Percentiles rank a stretch among this genome's conserved stretches.
Conservation (phyloP, 164 flowering plant genomes). For the Kalanchoe fedtschenkoi region DNA sequence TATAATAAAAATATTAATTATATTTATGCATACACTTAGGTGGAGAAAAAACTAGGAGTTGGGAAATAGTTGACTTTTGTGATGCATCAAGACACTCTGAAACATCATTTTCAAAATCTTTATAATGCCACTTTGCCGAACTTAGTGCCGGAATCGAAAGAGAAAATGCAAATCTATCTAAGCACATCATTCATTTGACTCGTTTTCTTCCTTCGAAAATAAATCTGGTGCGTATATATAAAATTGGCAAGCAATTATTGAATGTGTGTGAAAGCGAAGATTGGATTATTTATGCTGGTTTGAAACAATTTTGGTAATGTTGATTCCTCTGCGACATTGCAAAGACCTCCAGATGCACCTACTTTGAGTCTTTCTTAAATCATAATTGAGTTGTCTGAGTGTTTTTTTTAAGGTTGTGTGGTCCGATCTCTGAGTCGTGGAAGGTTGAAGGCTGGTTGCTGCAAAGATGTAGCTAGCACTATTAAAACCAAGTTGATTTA, state of each 20-base stretch:
- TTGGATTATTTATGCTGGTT: too few species aligned
- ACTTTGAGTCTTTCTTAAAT: not conserved
- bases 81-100: not conserved
- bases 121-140: constrained; percentile 5
- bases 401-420: not conserved
- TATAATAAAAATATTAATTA: too few species aligned
- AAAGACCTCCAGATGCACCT: not conserved
- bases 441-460: not conserved
- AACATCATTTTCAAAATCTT: constrained; percentile 3
- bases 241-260: too few species aligned
- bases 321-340: not conserved
- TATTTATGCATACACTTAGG: too few species aligned
- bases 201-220: not conserved
- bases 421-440: not conserved
- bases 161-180: not conserved
- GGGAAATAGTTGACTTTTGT: constrained; percentile 1
- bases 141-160: not conserved
- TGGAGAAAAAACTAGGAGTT: not conserved
- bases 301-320: too few species aligned
- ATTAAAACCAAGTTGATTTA: not conserved
- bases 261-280: too few species aligned
- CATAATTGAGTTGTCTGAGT: too few species aligned
- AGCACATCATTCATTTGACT: not conserved
- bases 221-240: too few species aligned
- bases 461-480: not conserved